Percentiles rank a stretch among this genome's conserved stretches.
Evolutionary conservation across 495 filamentous ascomycete genomes (phyloP).

Genomic region (Aeminium ludgeri): DNA sequence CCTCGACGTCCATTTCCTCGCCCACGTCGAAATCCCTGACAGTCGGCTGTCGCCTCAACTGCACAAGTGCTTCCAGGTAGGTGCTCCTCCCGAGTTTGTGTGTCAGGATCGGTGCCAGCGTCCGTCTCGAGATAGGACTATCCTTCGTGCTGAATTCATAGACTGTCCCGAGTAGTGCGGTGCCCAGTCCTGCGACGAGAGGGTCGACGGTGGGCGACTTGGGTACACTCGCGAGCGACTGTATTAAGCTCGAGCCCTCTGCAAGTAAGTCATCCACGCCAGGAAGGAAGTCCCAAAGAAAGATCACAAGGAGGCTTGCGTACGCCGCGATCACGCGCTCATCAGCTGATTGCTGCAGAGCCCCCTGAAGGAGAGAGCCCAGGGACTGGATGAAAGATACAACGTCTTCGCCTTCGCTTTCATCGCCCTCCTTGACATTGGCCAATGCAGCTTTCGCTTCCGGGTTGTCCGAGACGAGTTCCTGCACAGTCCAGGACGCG

Average conservation of each 20-base stretch:
- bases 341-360: slow-evolving; percentile 58
- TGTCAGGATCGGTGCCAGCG: slow-evolving; percentile 63
- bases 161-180: slow-evolving; percentile 67
- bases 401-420: slow-evolving; percentile 81
- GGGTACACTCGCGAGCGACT: slow-evolving; percentile 28
- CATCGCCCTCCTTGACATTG: slow-evolving; percentile 73
- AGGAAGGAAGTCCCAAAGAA: slow-evolving; percentile 83
- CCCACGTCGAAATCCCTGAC: slow-evolving; percentile 86
- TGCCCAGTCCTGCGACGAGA: slow-evolving; percentile 68
- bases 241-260: slow-evolving; percentile 81
- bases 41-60: slow-evolving; percentile 60
- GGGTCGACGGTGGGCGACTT: slow-evolving; percentile 41
- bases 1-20: not conserved
- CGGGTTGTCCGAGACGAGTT: slow-evolving; percentile 68
- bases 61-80: slow-evolving; percentile 71
- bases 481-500: slow-evolving; percentile 74
- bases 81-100: slow-evolving; percentile 69
- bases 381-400: slow-evolving; percentile 85
- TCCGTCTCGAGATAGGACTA: slow-evolving; percentile 72
- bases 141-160: slow-evolving; percentile 98
- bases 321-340: slow-evolving; percentile 72
- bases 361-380: slow-evolving; percentile 61
- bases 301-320: slow-evolving; percentile 79
- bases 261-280: slow-evolving; percentile 85
- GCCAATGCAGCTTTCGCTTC: slow-evolving; percentile 68